Conservation (phyloP, 2,329 filamentous ascomycete species). For the Alternaria ethzedia region DNA sequence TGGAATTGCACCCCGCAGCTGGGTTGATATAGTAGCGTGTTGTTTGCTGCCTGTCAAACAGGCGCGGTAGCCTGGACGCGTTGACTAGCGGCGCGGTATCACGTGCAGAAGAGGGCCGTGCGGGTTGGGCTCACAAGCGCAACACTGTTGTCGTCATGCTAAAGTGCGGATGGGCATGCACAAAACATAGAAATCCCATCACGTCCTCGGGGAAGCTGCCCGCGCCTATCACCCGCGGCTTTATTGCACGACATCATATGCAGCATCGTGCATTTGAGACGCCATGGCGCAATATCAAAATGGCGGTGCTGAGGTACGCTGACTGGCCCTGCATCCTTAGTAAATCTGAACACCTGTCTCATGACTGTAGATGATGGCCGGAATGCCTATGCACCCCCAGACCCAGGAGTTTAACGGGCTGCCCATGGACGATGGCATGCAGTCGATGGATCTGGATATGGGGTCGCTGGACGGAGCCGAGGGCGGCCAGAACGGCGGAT, state of each 20-base stretch:
- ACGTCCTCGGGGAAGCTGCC: conserved; percentile 5
- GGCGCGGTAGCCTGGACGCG: background rate
- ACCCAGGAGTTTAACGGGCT: conserved; percentile 36
- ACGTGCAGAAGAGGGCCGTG: conserved; percentile 1
- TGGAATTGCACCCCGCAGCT: background rate
- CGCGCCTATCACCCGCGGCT: conserved; percentile 9
- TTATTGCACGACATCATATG: conserved; percentile 1
- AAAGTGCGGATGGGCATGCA: conserved; percentile 3
- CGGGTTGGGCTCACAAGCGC: conserved; percentile 4
- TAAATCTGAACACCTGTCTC: conserved; percentile 27
- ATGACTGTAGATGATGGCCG: conserved; percentile 37
- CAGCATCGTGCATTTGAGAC: conserved; percentile 10
- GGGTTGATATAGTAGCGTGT: background rate
- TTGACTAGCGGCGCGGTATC: conserved; percentile 4
- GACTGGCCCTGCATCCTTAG: conserved; percentile 12
- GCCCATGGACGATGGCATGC: conserved; percentile 54
- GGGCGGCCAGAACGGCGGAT: conserved; percentile 23
- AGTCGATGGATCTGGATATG: conserved; percentile 52
- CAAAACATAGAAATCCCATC: conserved; percentile 12
- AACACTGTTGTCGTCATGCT: conserved; percentile 10
- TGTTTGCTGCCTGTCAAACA: background rate
- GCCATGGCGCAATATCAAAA: conserved; percentile 47
- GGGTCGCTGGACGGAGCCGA: conserved; percentile 43
- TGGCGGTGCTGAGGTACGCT: conserved; percentile 42
- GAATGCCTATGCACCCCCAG: conserved; percentile 36